Conservation (phyloP, 2,329 filamentous ascomycete species). For the Fusarium buxicola region DNA sequence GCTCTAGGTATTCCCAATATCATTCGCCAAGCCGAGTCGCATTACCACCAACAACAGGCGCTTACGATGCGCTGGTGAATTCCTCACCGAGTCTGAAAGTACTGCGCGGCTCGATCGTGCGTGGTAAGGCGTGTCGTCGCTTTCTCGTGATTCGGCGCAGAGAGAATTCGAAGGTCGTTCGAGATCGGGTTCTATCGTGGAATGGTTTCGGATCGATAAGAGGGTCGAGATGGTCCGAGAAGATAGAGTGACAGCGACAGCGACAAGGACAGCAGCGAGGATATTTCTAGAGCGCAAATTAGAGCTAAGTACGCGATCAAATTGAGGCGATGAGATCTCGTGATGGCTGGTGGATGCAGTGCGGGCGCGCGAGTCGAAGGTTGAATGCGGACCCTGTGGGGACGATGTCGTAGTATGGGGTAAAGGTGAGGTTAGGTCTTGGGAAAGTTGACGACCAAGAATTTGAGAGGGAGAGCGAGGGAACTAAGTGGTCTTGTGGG, state of each 20-base stretch:
- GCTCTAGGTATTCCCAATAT: slow-evolving; percentile 26
- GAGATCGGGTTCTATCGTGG: background rate
- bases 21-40: slow-evolving; percentile 16
- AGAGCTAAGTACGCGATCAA: slow-evolving; percentile 15
- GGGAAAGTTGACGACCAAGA: slow-evolving; percentile 19
- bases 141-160: slow-evolving; percentile 13
- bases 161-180: background rate
- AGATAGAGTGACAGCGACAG: background rate
- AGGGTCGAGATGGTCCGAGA: background rate
- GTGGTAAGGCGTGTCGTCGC: background rate
- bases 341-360: slow-evolving; percentile 15
- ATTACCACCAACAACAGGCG: slow-evolving; percentile 23
- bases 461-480: slow-evolving; percentile 6
- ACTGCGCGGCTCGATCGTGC: slow-evolving; percentile 8
- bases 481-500: slow-evolving; percentile 13
- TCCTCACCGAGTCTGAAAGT: background rate
- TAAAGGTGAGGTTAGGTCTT: slow-evolving; percentile 32
- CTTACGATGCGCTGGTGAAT: slow-evolving; percentile 16
- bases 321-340: slow-evolving; percentile 18
- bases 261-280: background rate
- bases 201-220: slow-evolving; percentile 4
- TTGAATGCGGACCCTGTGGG: slow-evolving; percentile 43
- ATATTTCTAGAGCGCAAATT: slow-evolving; percentile 8
- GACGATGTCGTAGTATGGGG: slow-evolving; percentile 44
- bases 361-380: slow-evolving; percentile 21